phyloP scores from a whole-genome alignment of 73 alveolate genomes.

The Blepharisma japonicum region DNA sequence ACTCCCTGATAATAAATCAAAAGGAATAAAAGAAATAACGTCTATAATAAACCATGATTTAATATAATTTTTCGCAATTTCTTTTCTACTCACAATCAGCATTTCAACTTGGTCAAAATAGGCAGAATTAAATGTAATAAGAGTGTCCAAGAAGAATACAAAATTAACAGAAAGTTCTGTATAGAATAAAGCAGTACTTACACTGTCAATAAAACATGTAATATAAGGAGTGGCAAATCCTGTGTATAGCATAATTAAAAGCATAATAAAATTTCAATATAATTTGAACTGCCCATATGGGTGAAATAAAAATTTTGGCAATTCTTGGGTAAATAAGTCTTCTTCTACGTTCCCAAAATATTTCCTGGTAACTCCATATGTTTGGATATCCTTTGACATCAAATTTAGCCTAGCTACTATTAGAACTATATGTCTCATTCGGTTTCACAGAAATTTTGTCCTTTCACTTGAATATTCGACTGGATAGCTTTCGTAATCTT shows the following conservation, averaged over 20 bases:
- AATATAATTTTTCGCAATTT: constrained; percentile 19
- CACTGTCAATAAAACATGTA: neutral
- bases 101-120: constrained; percentile 29
- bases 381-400: neutral
- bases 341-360: neutral
- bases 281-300: neutral
- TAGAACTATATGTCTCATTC: neutral
- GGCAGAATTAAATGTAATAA: constrained; percentile 31
- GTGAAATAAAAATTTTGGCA: neutral
- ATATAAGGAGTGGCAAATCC: neutral
- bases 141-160: constrained; percentile 18
- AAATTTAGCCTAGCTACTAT: neutral
- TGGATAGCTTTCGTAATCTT: no score
- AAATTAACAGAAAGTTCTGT: neutral
- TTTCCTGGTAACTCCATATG: neutral
- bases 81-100: constrained; percentile 29
- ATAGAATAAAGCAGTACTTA: neutral
- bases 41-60: constrained; percentile 36
- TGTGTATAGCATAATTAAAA: neutral
- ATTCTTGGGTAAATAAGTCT: neutral
- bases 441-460: neutral
- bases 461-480: neutral
- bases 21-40: constrained; percentile 29
- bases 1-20: neutral
- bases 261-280: neutral